Percentiles rank a stretch among this genome's conserved stretches.
These are phyloP conservation scores for Mucor mucedo DNA, from an alignment of 371 early-diverging fungal genomes.

Conservation along the genomic window DNA sequence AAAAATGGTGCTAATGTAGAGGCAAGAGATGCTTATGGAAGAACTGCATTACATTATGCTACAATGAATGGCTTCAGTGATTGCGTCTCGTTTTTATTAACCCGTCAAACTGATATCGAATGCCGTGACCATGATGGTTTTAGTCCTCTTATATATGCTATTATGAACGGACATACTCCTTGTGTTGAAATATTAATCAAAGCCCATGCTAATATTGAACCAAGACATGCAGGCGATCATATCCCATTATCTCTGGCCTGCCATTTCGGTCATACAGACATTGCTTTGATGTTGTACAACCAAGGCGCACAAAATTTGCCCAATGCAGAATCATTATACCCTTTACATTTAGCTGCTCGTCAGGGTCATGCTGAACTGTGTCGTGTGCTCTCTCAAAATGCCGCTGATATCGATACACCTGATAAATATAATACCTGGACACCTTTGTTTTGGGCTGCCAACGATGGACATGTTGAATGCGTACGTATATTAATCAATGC, in stretches of 20 bases:
- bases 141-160: slow-evolving; percentile 84
- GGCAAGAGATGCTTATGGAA: slow-evolving; percentile 83
- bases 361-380: slow-evolving; percentile 83
- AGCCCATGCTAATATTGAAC: slow-evolving; percentile 70
- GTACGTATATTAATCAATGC: slow-evolving; percentile 82
- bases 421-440: slow-evolving; percentile 96
- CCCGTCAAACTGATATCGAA: slow-evolving; percentile 61
- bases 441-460: slow-evolving; percentile 92
- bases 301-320: slow-evolving; percentile 72
- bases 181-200: slow-evolving; percentile 77
- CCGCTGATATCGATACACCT: slow-evolving; percentile 70
- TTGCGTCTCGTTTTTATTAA: slow-evolving; percentile 71
- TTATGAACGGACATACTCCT: slow-evolving; percentile 79
- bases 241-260: slow-evolving; percentile 87
- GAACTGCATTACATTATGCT: slow-evolving; percentile 90
- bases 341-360: slow-evolving; percentile 87
- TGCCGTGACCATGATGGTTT: slow-evolving; percentile 89
- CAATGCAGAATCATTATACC: slow-evolving; percentile 80
- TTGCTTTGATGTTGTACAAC: slow-evolving; percentile 78
- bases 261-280: slow-evolving; percentile 87
- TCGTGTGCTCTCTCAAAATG: slow-evolving; percentile 74
- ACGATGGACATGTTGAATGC: slow-evolving; percentile 88
- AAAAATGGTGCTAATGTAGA: slow-evolving; percentile 67
- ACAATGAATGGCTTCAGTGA: slow-evolving; percentile 87
- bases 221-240: slow-evolving; percentile 60